Evolutionary conservation across 768 basidiomycete species (phyloP).

Genomic region (Serendipita sp.): DNA sequence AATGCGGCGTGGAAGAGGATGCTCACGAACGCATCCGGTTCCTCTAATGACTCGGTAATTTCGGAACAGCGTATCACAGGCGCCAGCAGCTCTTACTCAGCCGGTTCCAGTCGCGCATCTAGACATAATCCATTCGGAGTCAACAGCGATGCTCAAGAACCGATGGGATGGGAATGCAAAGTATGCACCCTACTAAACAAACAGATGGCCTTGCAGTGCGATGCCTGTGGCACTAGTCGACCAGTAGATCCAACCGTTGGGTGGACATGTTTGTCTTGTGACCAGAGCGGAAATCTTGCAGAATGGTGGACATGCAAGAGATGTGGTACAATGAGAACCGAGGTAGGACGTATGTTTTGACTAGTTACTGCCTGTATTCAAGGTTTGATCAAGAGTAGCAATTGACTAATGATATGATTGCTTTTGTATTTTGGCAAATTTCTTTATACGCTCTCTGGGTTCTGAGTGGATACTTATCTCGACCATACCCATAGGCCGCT

Average conservation of each 20-base stretch:
- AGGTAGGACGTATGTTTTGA: not conserved
- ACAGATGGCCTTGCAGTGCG: constrained; percentile 34
- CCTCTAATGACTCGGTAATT: no score
- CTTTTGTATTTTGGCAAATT: no score
- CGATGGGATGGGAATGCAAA: constrained; percentile 21
- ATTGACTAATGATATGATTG: no score
- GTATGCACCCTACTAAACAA: constrained; percentile 56
- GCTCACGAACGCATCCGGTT: no score
- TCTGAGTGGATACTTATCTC: no score
- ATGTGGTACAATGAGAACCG: constrained; percentile 52
- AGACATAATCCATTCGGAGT: no score
- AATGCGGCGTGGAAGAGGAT: not conserved
- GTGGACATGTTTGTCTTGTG: constrained; percentile 55
- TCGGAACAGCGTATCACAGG: no score
- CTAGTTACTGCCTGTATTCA: not conserved
- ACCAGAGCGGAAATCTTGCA: constrained; percentile 42
- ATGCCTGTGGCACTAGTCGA: constrained; percentile 35
- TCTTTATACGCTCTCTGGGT: no score
- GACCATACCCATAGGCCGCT: no score
- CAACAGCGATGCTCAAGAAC: not conserved
- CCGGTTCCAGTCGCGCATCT: no score
- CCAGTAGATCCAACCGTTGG: constrained; percentile 25
- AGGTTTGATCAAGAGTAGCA: no score
- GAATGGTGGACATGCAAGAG: constrained; percentile 59
- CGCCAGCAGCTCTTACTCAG: no score